These are phyloP conservation scores for Heritiera fomes DNA, from an alignment of 345 rosid genomes.

Conservation along the genomic window DNA sequence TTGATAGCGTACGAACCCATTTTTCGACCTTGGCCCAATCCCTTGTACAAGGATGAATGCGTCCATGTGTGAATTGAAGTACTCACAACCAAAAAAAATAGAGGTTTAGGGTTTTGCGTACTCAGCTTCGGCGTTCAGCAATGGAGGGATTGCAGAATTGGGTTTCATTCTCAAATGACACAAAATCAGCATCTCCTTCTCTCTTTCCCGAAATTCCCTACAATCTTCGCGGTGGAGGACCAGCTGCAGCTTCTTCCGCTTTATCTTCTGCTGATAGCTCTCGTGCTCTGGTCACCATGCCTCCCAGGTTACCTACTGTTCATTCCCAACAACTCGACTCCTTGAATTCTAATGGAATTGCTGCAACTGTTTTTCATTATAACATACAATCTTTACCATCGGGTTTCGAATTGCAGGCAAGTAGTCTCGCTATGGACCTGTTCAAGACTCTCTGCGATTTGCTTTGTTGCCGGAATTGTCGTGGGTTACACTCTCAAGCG, in stretches of 20 bases:
- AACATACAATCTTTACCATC: not conserved
- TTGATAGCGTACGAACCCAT: not conserved
- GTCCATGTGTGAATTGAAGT: not conserved
- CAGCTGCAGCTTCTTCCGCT: slow-evolving; percentile 26
- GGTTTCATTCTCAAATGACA: slow-evolving; percentile 33
- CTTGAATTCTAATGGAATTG: not conserved
- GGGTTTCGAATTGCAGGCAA: slow-evolving; percentile 37
- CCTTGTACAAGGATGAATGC: not conserved
- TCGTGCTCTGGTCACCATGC: slow-evolving; percentile 39
- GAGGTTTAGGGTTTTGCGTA: not conserved
- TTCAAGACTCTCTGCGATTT: slow-evolving; percentile 75
- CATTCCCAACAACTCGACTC: not conserved
- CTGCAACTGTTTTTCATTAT: not conserved
- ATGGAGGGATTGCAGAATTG: slow-evolving; percentile 62
- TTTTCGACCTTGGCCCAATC: not conserved
- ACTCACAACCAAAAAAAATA: not conserved
- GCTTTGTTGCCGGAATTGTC: slow-evolving; percentile 75
- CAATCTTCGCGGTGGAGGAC: slow-evolving; percentile 25
- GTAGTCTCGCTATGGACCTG: slow-evolving; percentile 67
- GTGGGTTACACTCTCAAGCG: slow-evolving; percentile 74
- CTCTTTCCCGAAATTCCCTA: slow-evolving; percentile 34
- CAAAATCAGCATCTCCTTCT: slow-evolving; percentile 40
- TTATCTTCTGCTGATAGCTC: slow-evolving; percentile 44
- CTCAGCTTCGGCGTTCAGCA: not conserved
- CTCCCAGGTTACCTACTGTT: slow-evolving; percentile 44